Conservation (phyloP, 1,284 basidiomycete genomes). For the Anthracocystis setariae region DNA sequence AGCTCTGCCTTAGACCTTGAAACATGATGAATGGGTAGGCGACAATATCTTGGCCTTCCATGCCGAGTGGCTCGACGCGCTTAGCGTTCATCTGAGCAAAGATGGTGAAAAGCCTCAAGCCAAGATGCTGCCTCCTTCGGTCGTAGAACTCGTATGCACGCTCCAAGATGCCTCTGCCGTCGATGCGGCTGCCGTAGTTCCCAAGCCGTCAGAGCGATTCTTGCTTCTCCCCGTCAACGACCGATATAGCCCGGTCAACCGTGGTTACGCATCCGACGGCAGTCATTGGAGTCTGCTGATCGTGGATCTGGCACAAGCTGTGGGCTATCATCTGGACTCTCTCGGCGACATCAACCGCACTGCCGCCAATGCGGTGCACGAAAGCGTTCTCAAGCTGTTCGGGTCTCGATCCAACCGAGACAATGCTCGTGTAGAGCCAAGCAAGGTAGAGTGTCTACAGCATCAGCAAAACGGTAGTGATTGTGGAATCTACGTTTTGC, state of each 20-base stretch:
- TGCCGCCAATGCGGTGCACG: constrained; percentile 28
- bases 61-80: constrained; percentile 42
- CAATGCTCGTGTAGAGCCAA: background rate
- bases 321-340: constrained; percentile 38
- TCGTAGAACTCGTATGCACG: constrained; percentile 40
- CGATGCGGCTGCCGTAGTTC: constrained; percentile 22
- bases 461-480: constrained; percentile 40
- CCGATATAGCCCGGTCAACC: constrained; percentile 27
- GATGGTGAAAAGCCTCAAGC: constrained; percentile 3
- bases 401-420: background rate
- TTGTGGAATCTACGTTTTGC: constrained; percentile 44
- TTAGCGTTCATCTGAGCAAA: constrained; percentile 9
- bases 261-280: constrained; percentile 14
- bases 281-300: constrained; percentile 42
- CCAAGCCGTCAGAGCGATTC: constrained; percentile 19
- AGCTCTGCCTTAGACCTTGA: constrained; percentile 18
- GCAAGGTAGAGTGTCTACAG: constrained; percentile 24
- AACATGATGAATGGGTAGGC: constrained; percentile 39
- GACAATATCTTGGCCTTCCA: constrained; percentile 47
- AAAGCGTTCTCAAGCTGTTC: constrained; percentile 19
- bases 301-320: constrained; percentile 14
- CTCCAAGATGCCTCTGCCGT: constrained; percentile 16
- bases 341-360: constrained; percentile 37
- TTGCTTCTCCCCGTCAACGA: constrained; percentile 41
- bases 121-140: constrained; percentile 41